Base-by-base conservation (phyloP, 169 alveolate species). In the Blepharisma undulans region DNA sequence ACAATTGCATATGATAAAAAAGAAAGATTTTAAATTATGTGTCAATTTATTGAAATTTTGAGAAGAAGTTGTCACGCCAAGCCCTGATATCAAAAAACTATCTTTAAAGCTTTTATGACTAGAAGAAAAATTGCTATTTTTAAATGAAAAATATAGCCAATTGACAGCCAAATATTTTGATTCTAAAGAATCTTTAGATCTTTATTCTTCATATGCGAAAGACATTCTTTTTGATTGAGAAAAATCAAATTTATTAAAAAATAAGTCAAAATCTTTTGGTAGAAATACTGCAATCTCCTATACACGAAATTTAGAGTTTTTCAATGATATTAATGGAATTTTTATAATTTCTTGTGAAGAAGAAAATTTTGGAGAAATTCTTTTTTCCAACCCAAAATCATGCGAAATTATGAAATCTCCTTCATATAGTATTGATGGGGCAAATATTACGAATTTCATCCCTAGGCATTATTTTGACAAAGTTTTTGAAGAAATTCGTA, bases 241-340 rank as follows among this genome's bases (percentile, higher is more conserved):
- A 48, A 48, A 48, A 48, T 48, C 66, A 48, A 48, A 48, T 48
- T 48, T 48, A 48, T 48, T 48, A 48, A 48, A 48, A 48, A 48
- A 48, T 5, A 48, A 48, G 66, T 48, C 66, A 48, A 12, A 18
- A 5, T 48, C 66, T 10, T 48, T 48, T 48, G 66, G 66, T 48
- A 48, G 10, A 48, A 48, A 18, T 48, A 48, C 66, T 5, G 14
- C 14, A 1, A 48, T 10, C 66, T 48, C 66, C 66, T 48, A 48
- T 48, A 10, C 66, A 21, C 29, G 60, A 21, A 34, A 21, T 78
- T 29, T 78, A 7, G 34, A 78, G 8, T 78, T 27, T 78, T 78
- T 78, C 30, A 34, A 78, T 78, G 86, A 78, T 27, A 2, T 2
- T n/a, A 78, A 78, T 14, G 86, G 86, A 32, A 78, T 78, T 78